Base-by-base conservation (phyloP, 257 asterid genomes). In the Linaria vulgaris region DNA sequence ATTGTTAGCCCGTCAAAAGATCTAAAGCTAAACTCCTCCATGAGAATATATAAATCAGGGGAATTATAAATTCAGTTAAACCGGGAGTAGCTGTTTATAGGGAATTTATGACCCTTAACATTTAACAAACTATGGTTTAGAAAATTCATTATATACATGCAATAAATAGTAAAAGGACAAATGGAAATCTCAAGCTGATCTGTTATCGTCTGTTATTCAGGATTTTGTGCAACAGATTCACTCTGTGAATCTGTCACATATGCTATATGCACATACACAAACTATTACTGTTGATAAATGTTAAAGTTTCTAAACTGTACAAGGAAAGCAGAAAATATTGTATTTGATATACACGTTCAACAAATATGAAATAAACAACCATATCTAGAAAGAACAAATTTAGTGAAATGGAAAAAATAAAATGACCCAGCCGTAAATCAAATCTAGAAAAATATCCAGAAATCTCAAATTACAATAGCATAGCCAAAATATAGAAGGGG, bases 401-500 rank as follows among this genome's bases (percentile, higher is more conserved):
- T 14, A 49, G 9, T 24, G 27, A 19, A 47, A 5, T 17, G 20
- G 17, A 45, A 34, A 3, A 34, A 34, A 6, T 6, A 7, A 27
- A 34, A 34, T 34, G 41, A 34, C 9, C 41, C 5, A 11, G 41
- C 15, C 56, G 34, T 20, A 17, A 72, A 23, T 52, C 61, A 31
- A 57, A 8, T 17, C 10, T 9, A 3, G 1, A 9, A 41, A 3
- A 44, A 44, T 44, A 3, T 44, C 5, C 19, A 44, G 7, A 44
- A 44, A 12, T 12, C 5, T n/a, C 49, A 38, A 17, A 63, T 34
- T 34, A 27, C 53, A 48, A 22, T 43, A 45, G 45, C 7, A 56
- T 41, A 61, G 61, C 47, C 24, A 44, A 61, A 31, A 6, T 24
- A 50, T 56, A 27, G 38, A 72, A 61, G 59, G 45, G 11, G 9